Conservation (phyloP, 1,139 yeast species). For the Blastobotrys persicus region DNA sequence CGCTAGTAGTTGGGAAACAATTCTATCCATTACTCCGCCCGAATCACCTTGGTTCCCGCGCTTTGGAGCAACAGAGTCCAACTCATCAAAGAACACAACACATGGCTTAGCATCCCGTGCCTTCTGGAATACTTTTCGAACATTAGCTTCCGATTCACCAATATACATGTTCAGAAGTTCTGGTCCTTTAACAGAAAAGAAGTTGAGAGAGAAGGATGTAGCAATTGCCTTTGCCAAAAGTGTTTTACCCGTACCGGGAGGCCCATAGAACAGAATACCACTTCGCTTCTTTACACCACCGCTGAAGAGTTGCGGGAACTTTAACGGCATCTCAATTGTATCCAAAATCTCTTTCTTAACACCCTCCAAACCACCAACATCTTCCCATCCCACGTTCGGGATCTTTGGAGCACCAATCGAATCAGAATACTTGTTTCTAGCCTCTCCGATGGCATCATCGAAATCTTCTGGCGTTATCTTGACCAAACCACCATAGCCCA, state of each 20-base stretch:
- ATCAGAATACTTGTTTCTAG: slow-evolving; percentile 84
- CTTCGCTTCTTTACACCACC: slow-evolving; percentile 90
- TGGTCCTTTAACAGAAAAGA: slow-evolving; percentile 95
- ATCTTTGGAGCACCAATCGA: slow-evolving; percentile 96
- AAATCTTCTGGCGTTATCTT: slow-evolving; percentile 63
- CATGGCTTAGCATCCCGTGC: slow-evolving; percentile 98
- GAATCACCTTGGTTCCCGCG: slow-evolving; percentile 98
- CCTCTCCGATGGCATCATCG: slow-evolving; percentile 70
- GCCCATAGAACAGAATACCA: slow-evolving; percentile 93
- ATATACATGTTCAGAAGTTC: slow-evolving; percentile 94
- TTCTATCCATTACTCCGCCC: slow-evolving; percentile 98
- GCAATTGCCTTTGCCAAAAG: slow-evolving; percentile 95
- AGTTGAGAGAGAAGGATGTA: slow-evolving; percentile 86
- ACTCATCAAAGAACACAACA: slow-evolving; percentile 93
- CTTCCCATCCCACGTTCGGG: slow-evolving; percentile 94
- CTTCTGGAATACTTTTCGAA: slow-evolving; percentile 84
- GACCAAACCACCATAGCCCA: slow-evolving; percentile 46
- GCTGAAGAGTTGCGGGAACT: slow-evolving; percentile 84
- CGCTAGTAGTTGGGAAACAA: slow-evolving; percentile 89
- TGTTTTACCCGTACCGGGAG: slow-evolving; percentile 98
- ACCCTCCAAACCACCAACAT: slow-evolving; percentile 84
- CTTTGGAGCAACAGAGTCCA: slow-evolving; percentile 97
- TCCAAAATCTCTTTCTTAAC: slow-evolving; percentile 92
- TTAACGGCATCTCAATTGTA: slow-evolving; percentile 92
- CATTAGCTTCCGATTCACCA: slow-evolving; percentile 98